Evolutionary conservation across 192 early-diverging fungal species (phyloP), one percentile per base, ranked within the genome.

Genomic region (Chytriomyces hyalinus): DNA sequence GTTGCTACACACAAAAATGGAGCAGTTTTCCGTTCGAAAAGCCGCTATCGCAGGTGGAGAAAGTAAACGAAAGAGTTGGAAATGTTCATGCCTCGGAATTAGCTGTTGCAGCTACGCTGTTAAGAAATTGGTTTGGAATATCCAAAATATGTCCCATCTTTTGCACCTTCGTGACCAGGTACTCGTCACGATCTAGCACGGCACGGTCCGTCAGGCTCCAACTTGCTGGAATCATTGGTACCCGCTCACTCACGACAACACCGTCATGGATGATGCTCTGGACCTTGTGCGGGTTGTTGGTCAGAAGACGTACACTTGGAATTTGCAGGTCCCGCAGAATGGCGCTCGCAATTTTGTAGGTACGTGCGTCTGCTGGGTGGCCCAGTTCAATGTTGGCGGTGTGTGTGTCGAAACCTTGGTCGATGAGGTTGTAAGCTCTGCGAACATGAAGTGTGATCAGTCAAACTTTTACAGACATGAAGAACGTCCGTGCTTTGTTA

Each of bases 211-310:
- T 66, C 8, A 68, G 2, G 81, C 79, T 1, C 97, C 97, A 98
- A 49, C 89, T 90, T 17, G 87, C 86, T n/a, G 97, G 97, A 11
- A 95, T 83, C 97, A 99, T 99, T 5, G 92, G 90, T 20, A 94
- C 88, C 44, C 94, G 92, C 79, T 94, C 92, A 9, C 90, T 87
- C 6, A 99, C 88, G 53, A 90, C 88, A 49, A 97, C 87, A 6
- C 91, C 91, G 72, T 88, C 87, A 9, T 82, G 83, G 46, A 90
- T 84, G 6, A 99, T 68, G 78, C 93, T 90, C 67, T 92, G 78
- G 72, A 97, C 93, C 85, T 99, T 99, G 81, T 96, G 94, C 0
- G 94, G 93, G 79, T 99, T 99, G 80, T 99, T 99, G 20, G 97
- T 99, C 63, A 99, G 82, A 67, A 99, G 82, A 0, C 94, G 90